Conservation (phyloP, 2,329 filamentous ascomycete genomes). For the Phialophora chinensis region DNA sequence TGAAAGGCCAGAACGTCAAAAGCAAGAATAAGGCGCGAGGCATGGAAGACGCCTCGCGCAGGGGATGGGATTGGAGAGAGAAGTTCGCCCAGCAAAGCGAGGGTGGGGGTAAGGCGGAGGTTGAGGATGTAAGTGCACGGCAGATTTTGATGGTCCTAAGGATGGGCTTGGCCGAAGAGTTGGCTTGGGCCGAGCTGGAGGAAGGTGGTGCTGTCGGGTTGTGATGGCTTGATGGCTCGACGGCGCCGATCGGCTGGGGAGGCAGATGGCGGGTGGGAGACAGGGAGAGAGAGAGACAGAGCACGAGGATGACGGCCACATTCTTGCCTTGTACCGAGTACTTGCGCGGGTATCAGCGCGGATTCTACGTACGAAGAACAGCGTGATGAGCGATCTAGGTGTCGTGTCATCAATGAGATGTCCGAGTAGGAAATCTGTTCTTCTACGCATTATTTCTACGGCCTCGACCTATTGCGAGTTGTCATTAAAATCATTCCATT, state of each 20-base stretch:
- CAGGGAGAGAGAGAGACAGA: neutral
- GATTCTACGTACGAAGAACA: no score
- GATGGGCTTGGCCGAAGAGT: slow-evolving; percentile 73
- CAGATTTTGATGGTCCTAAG: slow-evolving; percentile 77
- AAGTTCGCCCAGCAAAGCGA: slow-evolving; percentile 56
- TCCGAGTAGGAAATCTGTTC: no score
- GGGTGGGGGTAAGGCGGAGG: neutral
- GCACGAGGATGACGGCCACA: neutral
- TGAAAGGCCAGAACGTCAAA: slow-evolving; percentile 34
- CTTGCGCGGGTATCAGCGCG: neutral
- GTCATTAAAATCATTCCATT: slow-evolving; percentile 1
- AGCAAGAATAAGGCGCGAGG: slow-evolving; percentile 37
- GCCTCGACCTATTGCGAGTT: neutral
- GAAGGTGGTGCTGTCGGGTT: neutral
- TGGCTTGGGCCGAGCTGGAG: slow-evolving; percentile 48
- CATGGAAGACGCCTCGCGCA: slow-evolving; percentile 30
- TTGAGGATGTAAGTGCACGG: slow-evolving; percentile 61
- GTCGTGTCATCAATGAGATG: no score
- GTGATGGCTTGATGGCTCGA: neutral
- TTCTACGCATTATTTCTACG: no score
- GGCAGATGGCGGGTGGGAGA: neutral
- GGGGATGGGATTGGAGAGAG: slow-evolving; percentile 76
- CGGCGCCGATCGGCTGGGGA: neutral
- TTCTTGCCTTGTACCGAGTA: neutral
- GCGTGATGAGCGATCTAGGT: no score